Evolutionary conservation across 305 asterid species (phyloP).

Genomic region (Solanum hybrid): DNA sequence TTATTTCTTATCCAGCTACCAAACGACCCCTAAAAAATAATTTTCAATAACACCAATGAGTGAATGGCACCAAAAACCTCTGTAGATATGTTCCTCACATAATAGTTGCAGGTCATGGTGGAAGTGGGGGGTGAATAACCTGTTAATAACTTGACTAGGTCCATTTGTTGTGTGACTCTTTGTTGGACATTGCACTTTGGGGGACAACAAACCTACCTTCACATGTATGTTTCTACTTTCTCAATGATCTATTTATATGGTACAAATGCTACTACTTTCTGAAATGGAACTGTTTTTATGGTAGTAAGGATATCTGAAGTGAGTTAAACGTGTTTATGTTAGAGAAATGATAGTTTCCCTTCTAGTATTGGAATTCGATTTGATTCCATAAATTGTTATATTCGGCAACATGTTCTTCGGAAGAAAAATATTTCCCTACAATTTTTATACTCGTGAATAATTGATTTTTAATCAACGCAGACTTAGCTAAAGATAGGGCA

Average conservation of each 20-base stretch:
- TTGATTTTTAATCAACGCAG: not conserved
- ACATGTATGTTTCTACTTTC: not conserved
- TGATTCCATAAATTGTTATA: not conserved
- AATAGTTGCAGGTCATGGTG: not conserved
- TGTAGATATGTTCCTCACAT: not conserved
- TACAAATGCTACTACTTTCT: not conserved
- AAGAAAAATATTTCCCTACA: not conserved
- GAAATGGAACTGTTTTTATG: not conserved
- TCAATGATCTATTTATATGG: not conserved
- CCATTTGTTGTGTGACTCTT: not conserved
- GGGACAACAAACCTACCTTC: not conserved
- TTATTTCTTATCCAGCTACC: not conserved
- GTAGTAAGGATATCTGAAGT: not conserved
- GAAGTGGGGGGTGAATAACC: not conserved
- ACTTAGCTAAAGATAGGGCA: not conserved
- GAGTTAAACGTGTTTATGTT: not conserved
- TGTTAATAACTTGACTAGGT: not conserved
- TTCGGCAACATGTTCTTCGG: not conserved
- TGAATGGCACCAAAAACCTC: not conserved
- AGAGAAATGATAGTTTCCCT: not conserved
- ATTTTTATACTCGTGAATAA: not conserved
- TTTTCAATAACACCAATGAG: not conserved
- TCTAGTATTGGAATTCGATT: not conserved
- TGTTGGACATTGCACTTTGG: not conserved
- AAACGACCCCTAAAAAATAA: not conserved